A percentile compares a stretch with the other conserved stretches of the same genome.
Conservation (phyloP, 2,329 filamentous ascomycete species). For the Phyllosticta citrichinensis region DNA sequence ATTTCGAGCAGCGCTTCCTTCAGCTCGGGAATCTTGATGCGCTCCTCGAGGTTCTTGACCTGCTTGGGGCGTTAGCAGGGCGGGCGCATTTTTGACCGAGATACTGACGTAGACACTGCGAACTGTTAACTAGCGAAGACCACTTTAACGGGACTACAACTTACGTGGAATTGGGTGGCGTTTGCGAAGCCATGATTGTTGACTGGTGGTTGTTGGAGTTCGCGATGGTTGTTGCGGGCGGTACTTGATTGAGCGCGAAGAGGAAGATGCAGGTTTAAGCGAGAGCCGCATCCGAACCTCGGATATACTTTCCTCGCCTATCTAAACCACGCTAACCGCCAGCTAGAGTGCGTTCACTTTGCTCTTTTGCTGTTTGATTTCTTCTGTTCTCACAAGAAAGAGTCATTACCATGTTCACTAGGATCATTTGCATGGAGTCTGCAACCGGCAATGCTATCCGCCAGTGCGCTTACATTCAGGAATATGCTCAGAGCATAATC, state of each 20-base stretch:
- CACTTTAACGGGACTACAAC: neutral
- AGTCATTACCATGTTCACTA: too few relatives aligned
- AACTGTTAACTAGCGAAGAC: neutral
- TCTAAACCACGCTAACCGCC: too few relatives aligned
- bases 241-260: neutral
- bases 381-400: too few relatives aligned
- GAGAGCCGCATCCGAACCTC: too few relatives aligned
- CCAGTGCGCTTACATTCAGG: neutral
- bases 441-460: neutral
- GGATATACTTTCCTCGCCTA: too few relatives aligned
- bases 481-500: neutral
- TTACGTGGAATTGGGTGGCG: constrained; percentile 6
- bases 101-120: constrained; percentile 2
- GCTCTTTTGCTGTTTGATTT: too few relatives aligned
- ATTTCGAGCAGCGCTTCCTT: constrained; percentile 63
- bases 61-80: constrained; percentile 1
- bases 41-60: constrained; percentile 80
- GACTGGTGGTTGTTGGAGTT: neutral
- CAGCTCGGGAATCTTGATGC: constrained; percentile 70
- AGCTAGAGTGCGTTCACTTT: too few relatives aligned
- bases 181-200: neutral
- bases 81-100: neutral
- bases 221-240: neutral
- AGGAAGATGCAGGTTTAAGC: neutral
- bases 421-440: too few relatives aligned